Percentiles rank a stretch among this genome's conserved stretches.
phyloP scores from a whole-genome alignment of 2,329 filamentous ascomycete genomes.

The Aspergillus awamori region DNA sequence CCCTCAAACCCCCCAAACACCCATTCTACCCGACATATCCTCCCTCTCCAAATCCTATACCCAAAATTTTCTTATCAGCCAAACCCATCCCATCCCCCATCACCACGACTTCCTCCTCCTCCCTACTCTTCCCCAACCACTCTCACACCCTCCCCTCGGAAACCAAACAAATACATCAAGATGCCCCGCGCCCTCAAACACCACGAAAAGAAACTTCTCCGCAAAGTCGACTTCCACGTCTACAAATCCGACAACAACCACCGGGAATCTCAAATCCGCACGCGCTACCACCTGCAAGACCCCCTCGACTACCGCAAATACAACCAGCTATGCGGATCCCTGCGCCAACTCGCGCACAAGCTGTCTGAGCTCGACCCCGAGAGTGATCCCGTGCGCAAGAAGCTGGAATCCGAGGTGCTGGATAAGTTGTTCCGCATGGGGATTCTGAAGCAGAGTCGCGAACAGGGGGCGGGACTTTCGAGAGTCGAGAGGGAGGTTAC shows the following conservation, averaged over 20 bases:
- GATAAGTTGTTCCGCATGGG: slow-evolving; percentile 95
- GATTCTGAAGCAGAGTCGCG: slow-evolving; percentile 72
- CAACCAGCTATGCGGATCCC: slow-evolving; percentile 71
- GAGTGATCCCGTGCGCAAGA: slow-evolving; percentile 73
- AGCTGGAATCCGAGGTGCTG: slow-evolving; percentile 83
- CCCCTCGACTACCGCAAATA: slow-evolving; percentile 78
- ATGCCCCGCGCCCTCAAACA: slow-evolving; percentile 98
- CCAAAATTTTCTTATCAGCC: slow-evolving; percentile 4
- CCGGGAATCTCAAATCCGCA: slow-evolving; percentile 75
- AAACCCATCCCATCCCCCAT: neutral
- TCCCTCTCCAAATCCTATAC: neutral
- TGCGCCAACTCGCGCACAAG: slow-evolving; percentile 86
- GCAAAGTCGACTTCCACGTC: slow-evolving; percentile 90
- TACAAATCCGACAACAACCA: slow-evolving; percentile 89
- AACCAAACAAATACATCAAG: slow-evolving; percentile 23
- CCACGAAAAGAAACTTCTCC: slow-evolving; percentile 91
- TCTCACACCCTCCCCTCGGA: neutral
- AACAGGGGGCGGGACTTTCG: slow-evolving; percentile 70
- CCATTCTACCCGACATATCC: neutral
- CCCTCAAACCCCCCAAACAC: neutral
- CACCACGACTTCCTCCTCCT: neutral
- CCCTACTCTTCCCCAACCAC: neutral
- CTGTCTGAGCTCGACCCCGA: slow-evolving; percentile 79
- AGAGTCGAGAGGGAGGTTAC: slow-evolving; percentile 84
- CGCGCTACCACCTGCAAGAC: slow-evolving; percentile 90